Percentiles rank a stretch among this genome's conserved stretches.
Evolutionary conservation across 305 asterid genomes (phyloP).

Genomic region (Petunia hybrid): DNA sequence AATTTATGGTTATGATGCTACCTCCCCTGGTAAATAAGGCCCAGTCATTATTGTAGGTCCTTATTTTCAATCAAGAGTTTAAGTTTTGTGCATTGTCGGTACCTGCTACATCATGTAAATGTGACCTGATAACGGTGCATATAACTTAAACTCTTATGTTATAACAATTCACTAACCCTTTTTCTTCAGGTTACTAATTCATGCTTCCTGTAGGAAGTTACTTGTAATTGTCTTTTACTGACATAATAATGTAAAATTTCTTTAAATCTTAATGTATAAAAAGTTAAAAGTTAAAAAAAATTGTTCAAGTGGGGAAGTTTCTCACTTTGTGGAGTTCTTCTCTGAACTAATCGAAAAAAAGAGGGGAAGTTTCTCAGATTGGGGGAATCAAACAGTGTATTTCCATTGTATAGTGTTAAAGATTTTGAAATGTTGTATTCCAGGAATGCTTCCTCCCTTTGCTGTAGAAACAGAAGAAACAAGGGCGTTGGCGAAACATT

Average conservation of each 20-base stretch:
- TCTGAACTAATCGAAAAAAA: no score
- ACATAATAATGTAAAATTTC: neutral
- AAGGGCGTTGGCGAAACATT: conserved; percentile 84
- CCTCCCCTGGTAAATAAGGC: conserved; percentile 66
- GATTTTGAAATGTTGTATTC: conserved; percentile 5
- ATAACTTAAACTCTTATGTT: no score
- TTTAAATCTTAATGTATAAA: neutral
- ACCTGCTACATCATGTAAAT: no score
- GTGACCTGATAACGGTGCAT: no score
- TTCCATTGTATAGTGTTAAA: no score
- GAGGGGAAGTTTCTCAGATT: neutral
- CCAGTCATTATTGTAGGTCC: neutral
- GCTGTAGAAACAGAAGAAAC: conserved; percentile 82
- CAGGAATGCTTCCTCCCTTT: conserved; percentile 94
- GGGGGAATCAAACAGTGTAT: no score
- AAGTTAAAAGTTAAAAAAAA: neutral
- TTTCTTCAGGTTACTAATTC: neutral
- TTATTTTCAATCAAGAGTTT: neutral
- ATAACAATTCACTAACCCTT: neutral
- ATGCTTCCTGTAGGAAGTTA: neutral
- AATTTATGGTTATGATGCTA: conserved; percentile 89
- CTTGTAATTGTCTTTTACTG: neutral
- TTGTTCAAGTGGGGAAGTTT: neutral
- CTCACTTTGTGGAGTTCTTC: no score
- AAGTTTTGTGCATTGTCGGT: no score